These are phyloP conservation scores for Debaryomyces castellii DNA, from an alignment of 805 yeast species.

Conservation along the genomic window DNA sequence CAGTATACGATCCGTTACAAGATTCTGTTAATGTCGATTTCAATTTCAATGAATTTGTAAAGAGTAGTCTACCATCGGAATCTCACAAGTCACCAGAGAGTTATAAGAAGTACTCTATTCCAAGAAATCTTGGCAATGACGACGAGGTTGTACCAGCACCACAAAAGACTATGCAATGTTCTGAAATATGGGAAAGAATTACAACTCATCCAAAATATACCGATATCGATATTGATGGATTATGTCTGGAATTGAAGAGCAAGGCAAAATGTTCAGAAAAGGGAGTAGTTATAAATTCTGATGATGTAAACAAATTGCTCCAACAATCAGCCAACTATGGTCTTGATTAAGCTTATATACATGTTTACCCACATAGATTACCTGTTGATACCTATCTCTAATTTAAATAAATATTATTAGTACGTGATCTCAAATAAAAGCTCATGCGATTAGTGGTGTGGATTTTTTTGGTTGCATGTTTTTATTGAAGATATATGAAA, in stretches of 20 bases:
- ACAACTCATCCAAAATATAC: slow-evolving; percentile 92
- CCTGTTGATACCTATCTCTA: background rate
- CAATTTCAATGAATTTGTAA: slow-evolving; percentile 38
- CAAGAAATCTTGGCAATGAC: slow-evolving; percentile 11
- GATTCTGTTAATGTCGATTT: slow-evolving; percentile 28
- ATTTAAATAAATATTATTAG: no score
- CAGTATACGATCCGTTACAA: slow-evolving; percentile 54
- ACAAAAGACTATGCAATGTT: slow-evolving; percentile 61
- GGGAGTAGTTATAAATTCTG: slow-evolving; percentile 84
- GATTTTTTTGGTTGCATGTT: no score
- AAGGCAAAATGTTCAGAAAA: slow-evolving; percentile 94
- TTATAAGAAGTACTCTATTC: background rate
- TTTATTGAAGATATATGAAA: no score
- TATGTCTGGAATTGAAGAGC: slow-evolving; percentile 82
- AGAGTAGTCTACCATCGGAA: slow-evolving; percentile 29
- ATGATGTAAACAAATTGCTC: slow-evolving; percentile 66
- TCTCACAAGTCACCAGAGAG: slow-evolving; percentile 11
- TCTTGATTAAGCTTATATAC: background rate
- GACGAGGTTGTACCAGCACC: slow-evolving; percentile 68
- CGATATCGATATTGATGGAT: slow-evolving; percentile 90
- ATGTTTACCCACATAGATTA: background rate
- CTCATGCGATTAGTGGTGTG: no score
- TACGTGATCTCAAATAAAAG: no score
- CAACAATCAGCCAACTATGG: slow-evolving; percentile 23
- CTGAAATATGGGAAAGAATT: slow-evolving; percentile 95